Percentiles rank a stretch among this genome's conserved stretches.
Conservation (phyloP, 2,329 filamentous ascomycete species). For the Hypoxylon rubiginosum region DNA sequence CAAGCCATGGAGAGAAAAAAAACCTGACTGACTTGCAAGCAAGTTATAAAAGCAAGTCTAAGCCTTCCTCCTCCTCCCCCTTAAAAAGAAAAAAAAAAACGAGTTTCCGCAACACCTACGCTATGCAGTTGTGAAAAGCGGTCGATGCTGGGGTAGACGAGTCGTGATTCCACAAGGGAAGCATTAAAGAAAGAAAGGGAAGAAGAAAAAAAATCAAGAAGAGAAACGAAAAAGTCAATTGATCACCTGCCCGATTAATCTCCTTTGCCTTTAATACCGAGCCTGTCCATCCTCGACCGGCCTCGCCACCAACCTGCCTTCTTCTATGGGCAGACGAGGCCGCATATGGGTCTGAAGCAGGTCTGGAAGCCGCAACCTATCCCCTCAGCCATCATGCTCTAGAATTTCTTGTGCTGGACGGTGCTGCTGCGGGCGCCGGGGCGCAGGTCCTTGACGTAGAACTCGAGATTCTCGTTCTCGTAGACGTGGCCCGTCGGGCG, state of each 20-base stretch:
- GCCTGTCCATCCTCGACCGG: slow-evolving; percentile 2
- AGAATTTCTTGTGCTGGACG: slow-evolving; percentile 46
- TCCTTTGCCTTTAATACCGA: neutral
- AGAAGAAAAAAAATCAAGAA: slow-evolving; percentile 2
- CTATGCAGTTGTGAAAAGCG: slow-evolving; percentile 38
- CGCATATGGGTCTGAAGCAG: slow-evolving; percentile 24
- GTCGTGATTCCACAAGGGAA: slow-evolving; percentile 8
- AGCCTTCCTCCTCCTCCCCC: neutral
- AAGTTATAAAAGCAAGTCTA: slow-evolving; percentile 9
- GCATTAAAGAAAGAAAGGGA: neutral
- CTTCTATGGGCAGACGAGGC: slow-evolving; percentile 20
- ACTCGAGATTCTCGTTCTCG: slow-evolving; percentile 75
- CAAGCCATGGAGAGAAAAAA: neutral
- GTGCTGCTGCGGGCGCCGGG: slow-evolving; percentile 47
- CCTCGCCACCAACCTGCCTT: slow-evolving; percentile 4
- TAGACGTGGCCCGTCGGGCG: slow-evolving; percentile 77
- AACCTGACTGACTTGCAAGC: neutral
- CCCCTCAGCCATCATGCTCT: slow-evolving; percentile 48
- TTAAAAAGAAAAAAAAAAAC: neutral
- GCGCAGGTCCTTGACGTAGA: slow-evolving; percentile 69
- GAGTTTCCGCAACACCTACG: slow-evolving; percentile 35
- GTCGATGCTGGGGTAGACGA: slow-evolving; percentile 18
- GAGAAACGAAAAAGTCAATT: neutral
- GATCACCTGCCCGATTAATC: neutral
- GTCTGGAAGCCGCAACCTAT: slow-evolving; percentile 38